Percentiles rank a stretch among this genome's conserved stretches.
phyloP scores from a whole-genome alignment of 148 eudicot species.

The Beta vulgaris region DNA sequence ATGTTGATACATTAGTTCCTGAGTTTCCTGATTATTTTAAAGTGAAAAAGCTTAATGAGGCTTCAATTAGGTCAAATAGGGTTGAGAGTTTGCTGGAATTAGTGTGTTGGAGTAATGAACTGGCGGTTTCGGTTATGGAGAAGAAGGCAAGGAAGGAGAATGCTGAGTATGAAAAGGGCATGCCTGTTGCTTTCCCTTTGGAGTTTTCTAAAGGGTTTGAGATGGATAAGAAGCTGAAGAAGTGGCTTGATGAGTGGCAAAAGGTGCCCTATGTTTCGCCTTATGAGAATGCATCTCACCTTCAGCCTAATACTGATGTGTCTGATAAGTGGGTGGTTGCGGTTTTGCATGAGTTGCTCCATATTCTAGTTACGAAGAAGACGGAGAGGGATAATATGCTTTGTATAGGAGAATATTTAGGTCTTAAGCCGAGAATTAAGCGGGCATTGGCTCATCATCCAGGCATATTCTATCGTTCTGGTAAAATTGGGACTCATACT shows the following conservation, averaged over 20 bases:
- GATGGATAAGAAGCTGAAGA: constrained; percentile 43
- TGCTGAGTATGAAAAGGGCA: constrained; percentile 29
- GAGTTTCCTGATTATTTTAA: constrained; percentile 51
- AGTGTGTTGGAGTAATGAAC: constrained; percentile 43
- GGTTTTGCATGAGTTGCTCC: constrained; percentile 69
- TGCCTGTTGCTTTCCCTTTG: constrained; percentile 39
- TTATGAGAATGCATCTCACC: constrained; percentile 59
- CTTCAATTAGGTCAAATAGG: background rate
- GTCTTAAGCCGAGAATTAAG: constrained; percentile 69
- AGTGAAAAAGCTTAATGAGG: constrained; percentile 19
- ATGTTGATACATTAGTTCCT: constrained; percentile 45
- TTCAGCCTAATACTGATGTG: constrained; percentile 50
- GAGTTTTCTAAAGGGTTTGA: constrained; percentile 36
- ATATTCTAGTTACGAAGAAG: constrained; percentile 68
- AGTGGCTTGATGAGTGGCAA: constrained; percentile 65
- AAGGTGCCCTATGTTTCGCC: constrained; percentile 82
- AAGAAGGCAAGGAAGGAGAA: constrained; percentile 33
- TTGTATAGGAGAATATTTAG: constrained; percentile 63
- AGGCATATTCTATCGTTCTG: constrained; percentile 81
- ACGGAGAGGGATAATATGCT: constrained; percentile 67
- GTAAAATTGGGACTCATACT: constrained; percentile 66
- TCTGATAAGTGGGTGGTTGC: constrained; percentile 79
- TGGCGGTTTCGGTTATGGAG: constrained; percentile 35
- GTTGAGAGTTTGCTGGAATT: constrained; percentile 32
- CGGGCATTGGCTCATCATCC: constrained; percentile 79